Conservation (phyloP, 2,329 filamentous ascomycete species). For the Verticillium alfalfae region DNA sequence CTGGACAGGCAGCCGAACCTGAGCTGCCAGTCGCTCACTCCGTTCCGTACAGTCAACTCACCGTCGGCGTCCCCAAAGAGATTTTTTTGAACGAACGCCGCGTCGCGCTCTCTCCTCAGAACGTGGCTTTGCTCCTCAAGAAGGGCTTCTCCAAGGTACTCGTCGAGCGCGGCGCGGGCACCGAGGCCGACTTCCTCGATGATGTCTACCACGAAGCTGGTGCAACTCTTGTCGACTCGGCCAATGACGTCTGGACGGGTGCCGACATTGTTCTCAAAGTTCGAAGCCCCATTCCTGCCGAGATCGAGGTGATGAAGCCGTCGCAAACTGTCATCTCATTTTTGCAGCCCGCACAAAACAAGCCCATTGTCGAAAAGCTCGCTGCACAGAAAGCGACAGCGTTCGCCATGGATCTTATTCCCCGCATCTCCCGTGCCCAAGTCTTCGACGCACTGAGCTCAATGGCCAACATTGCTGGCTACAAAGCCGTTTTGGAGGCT, state of each 20-base stretch:
- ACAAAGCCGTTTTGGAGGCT: constrained; percentile 85
- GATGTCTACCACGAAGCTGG: constrained; percentile 72
- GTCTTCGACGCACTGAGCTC: constrained; percentile 84
- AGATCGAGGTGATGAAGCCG: constrained; percentile 62
- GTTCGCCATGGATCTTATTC: constrained; percentile 92
- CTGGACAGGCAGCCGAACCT: constrained; percentile 30
- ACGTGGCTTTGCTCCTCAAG: constrained; percentile 75
- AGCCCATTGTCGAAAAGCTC: constrained; percentile 66
- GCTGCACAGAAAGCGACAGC: constrained; percentile 65
- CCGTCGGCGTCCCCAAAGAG: constrained; percentile 75
- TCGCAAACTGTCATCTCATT: constrained; percentile 77
- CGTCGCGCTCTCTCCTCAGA: constrained; percentile 79
- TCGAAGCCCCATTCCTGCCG: constrained; percentile 64
- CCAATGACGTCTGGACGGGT: constrained; percentile 63
- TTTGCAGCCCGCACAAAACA: constrained; percentile 77
- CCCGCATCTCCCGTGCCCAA: constrained; percentile 82
- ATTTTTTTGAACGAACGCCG: constrained; percentile 74
- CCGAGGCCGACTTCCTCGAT: constrained; percentile 71
- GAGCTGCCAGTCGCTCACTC: constrained; percentile 31
- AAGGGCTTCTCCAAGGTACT: constrained; percentile 77
- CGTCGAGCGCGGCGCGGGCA: constrained; percentile 76
- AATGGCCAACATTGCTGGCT: constrained; percentile 92
- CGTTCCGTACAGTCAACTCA: constrained; percentile 65
- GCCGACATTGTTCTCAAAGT: constrained; percentile 83
- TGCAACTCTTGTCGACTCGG: constrained; percentile 66